phyloP scores from a whole-genome alignment of 1,284 basidiomycete species.

The Bjerkandera adusta region DNA sequence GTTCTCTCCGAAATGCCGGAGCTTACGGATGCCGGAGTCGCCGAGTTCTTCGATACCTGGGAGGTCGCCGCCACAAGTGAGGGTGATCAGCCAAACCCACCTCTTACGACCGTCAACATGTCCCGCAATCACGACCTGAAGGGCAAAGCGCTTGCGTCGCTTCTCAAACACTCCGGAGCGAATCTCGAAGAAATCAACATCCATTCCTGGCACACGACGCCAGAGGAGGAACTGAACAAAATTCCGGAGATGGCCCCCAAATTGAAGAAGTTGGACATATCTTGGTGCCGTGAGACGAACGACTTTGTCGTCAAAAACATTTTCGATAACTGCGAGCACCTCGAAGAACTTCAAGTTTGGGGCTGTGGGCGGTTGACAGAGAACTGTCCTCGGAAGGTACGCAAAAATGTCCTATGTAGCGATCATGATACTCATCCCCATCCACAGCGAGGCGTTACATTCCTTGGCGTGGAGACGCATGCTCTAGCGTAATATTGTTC shows the following conservation, averaged over 20 bases:
- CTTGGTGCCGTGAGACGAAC: slow-evolving; percentile 86
- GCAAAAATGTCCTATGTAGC: not conserved
- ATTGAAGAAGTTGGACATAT: slow-evolving; percentile 72
- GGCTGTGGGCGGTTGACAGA: slow-evolving; percentile 67
- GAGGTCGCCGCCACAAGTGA: slow-evolving; percentile 9
- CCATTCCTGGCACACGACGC: slow-evolving; percentile 73
- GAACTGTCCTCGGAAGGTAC: slow-evolving; percentile 52
- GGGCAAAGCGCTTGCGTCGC: slow-evolving; percentile 55
- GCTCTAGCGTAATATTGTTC: no score
- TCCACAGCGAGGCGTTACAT: not conserved
- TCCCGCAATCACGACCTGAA: slow-evolving; percentile 62
- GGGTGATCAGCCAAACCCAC: slow-evolving; percentile 32
- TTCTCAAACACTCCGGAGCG: slow-evolving; percentile 71
- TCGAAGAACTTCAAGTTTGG: slow-evolving; percentile 67
- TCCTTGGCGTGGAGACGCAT: slow-evolving; percentile 4
- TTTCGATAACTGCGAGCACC: slow-evolving; percentile 50
- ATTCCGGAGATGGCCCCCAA: slow-evolving; percentile 49
- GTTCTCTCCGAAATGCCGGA: slow-evolving; percentile 56
- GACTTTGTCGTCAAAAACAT: slow-evolving; percentile 80
- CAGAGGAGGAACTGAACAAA: slow-evolving; percentile 50
- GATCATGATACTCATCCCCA: not conserved
- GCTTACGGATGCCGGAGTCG: slow-evolving; percentile 70
- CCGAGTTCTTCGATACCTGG: slow-evolving; percentile 59
- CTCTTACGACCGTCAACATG: slow-evolving; percentile 54
- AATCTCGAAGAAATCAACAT: slow-evolving; percentile 68